Evolutionary conservation across 2,329 filamentous ascomycete genomes (phyloP), one percentile per base, ranked within the genome.

Genomic region (Fusarium oligoseptatum): DNA sequence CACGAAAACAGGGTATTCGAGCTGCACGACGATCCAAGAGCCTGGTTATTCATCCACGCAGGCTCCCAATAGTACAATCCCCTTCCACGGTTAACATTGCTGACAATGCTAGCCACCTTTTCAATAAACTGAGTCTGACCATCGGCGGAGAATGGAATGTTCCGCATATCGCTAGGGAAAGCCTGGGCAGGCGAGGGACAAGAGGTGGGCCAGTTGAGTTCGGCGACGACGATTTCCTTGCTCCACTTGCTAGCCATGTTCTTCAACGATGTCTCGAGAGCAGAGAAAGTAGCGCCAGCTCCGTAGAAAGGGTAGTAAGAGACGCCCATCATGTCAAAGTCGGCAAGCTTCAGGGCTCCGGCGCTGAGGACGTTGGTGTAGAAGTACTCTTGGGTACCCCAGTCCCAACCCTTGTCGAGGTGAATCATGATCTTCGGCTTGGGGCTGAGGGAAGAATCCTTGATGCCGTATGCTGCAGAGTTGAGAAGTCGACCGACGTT

Each of bases 41-140:
- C 87, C 12, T 88, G 87, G 81, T 93, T 94, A 48, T 90, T 85
- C 71, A 94, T 85, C 92, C 92, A 94, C 1, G 89, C 90, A 0
- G 92, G 92, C 80, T 95, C 92, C 92, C 92, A 94, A 75, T 94
- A 94, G 71, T 92, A 94, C 9, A 94, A 52, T 0, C 92, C 93
- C 32, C 84, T 81, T 0, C 91, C 91, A 1, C 87, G 86, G 2
- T 81, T 84, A 0, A 90, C 87, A 2, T 82, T 86, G 2, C 84
- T 83, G 0, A 94, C 87, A 1, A 90, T 84, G 2, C 83, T 83
- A 0, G 91, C 91, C 20, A 94, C 86, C 67, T 88, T 83, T 80
- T 89, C 84, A 63, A 94, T 81, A 81, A 91, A 94, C 2, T 85
- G 86, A 2, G 83, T 82, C 84, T 94, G 93, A 0, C 93, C 93